These are phyloP conservation scores for Trichophyton simii DNA, from an alignment of 2,329 filamentous ascomycete genomes.

Conservation along the genomic window DNA sequence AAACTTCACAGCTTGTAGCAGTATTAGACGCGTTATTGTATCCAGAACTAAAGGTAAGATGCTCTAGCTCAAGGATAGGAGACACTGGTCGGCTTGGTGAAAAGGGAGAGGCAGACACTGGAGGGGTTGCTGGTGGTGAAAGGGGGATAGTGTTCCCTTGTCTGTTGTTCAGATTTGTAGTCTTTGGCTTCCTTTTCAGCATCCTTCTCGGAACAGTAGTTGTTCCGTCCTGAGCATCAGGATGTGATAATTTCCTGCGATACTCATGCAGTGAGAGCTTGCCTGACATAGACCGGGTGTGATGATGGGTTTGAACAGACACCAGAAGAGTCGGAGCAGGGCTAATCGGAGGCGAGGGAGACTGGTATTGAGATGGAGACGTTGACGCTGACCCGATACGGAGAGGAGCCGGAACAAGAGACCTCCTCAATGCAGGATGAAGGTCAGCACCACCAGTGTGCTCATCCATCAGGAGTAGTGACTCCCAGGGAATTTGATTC, in stretches of 20 bases:
- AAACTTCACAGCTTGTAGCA: not conserved
- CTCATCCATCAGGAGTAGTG: not conserved
- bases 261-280: slow-evolving; percentile 14
- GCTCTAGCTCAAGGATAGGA: not conserved
- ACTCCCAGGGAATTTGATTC: slow-evolving; percentile 1
- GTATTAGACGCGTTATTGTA: not conserved
- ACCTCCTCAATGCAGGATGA: not conserved
- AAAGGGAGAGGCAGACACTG: not conserved
- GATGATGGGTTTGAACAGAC: slow-evolving; percentile 3
- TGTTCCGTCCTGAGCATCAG: slow-evolving; percentile 1
- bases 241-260: slow-evolving; percentile 12
- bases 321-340: slow-evolving; percentile 12
- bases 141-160: slow-evolving; percentile 8
- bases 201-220: slow-evolving; percentile 8
- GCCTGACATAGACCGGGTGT: slow-evolving; percentile 1
- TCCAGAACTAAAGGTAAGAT: not conserved
- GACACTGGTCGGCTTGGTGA: slow-evolving; percentile 1
- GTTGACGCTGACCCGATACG: slow-evolving; percentile 3
- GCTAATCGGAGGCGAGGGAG: slow-evolving; percentile 11
- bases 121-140: slow-evolving; percentile 12
- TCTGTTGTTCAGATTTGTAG: slow-evolving; percentile 12
- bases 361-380: slow-evolving; percentile 2
- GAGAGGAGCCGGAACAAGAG: slow-evolving; percentile 7
- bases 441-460: not conserved
- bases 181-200: slow-evolving; percentile 14